phyloP scores from a whole-genome alignment of 768 basidiomycete genomes.

The Leccinum sublutescens region DNA sequence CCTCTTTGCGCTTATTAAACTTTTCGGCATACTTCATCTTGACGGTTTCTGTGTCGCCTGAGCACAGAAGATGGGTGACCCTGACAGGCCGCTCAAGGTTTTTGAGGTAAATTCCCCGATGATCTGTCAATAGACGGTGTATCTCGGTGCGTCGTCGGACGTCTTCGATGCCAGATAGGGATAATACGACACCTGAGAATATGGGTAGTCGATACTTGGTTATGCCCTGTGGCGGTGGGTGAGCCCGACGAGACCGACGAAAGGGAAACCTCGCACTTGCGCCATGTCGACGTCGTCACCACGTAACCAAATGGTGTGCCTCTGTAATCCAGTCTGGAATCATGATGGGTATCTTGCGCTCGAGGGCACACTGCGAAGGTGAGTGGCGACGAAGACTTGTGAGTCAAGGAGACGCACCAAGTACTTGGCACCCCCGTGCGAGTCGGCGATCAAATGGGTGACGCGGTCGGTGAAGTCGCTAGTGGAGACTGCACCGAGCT shows the following conservation, averaged over 20 bases:
- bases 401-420: constrained; percentile 42
- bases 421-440: constrained; percentile 86
- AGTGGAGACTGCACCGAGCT: constrained; percentile 73
- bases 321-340: constrained; percentile 74
- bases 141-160: constrained; percentile 60
- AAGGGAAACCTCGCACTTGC: constrained; percentile 43
- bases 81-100: constrained; percentile 73
- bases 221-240: constrained; percentile 46
- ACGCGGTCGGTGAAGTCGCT: constrained; percentile 78
- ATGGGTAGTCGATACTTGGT: constrained; percentile 62
- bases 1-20: constrained; percentile 68
- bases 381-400: background rate
- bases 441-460: constrained; percentile 81
- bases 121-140: constrained; percentile 51
- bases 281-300: constrained; percentile 77
- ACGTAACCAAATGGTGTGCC: constrained; percentile 68
- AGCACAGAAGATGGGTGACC: constrained; percentile 85
- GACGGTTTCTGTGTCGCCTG: constrained; percentile 60
- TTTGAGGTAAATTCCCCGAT: constrained; percentile 72
- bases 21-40: constrained; percentile 80
- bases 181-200: constrained; percentile 69
- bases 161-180: constrained; percentile 74
- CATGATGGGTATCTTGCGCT: constrained; percentile 78
- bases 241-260: background rate
- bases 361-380: constrained; percentile 67